Conservation (phyloP, 164 flowering plant genomes). For the grape (Vitis vinifera) region ASM3070453v1 NC_081817.1:3223501-3224000, state of each 20-base stretch:
- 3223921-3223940: conserved; percentile 16
- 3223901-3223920: conserved; percentile 17
- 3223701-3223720: conserved; percentile 19
- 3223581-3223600: conserved; percentile 40
- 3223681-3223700: conserved; percentile 11
- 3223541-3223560: conserved; percentile 24
- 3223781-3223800: conserved; percentile 13
- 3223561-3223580: conserved; percentile 28
- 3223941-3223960: conserved; percentile 3
- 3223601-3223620: conserved; percentile 51
- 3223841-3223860: conserved; percentile 17
- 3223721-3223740: conserved; percentile 15
- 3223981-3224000: conserved; percentile 16
- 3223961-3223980: conserved; percentile 11
- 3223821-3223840: conserved; percentile 15
- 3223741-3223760: conserved; percentile 23
- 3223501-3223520: neutral
- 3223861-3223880: conserved; percentile 24
- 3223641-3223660: conserved; percentile 47
- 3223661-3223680: conserved; percentile 31
- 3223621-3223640: conserved; percentile 42
- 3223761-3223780: conserved; percentile 28
- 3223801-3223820: conserved; percentile 12
- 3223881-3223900: conserved; percentile 11
- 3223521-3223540: neutral